These are phyloP conservation scores for Ceratocystis diversiconidia DNA, from an alignment of 2,329 filamentous ascomycete species.

Conservation along the genomic window DNA sequence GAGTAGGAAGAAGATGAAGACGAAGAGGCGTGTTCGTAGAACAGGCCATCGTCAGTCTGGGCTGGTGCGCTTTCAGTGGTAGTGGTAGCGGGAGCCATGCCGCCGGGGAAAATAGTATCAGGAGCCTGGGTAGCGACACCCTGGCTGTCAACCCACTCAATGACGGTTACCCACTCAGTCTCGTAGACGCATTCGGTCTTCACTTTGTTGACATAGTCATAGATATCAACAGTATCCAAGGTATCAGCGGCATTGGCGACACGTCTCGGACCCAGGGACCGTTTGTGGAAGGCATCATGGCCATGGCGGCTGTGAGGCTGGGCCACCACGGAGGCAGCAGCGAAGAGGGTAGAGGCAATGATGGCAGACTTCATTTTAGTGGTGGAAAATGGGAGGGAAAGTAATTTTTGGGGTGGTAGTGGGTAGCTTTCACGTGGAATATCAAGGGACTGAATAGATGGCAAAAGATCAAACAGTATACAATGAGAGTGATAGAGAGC, in stretches of 20 bases:
- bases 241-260: not conserved
- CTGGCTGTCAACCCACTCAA: constrained; percentile 31
- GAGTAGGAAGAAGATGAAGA: not conserved
- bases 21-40: constrained; percentile 12
- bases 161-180: constrained; percentile 32
- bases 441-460: constrained; percentile 6
- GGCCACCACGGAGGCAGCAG: constrained; percentile 33
- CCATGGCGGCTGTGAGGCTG: constrained; percentile 34
- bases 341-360: constrained; percentile 28
- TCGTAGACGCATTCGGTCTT: constrained; percentile 27
- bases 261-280: constrained; percentile 14
- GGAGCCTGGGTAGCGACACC: constrained; percentile 13
- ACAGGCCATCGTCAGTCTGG: constrained; percentile 1
- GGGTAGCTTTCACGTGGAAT: not conserved
- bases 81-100: constrained; percentile 19
- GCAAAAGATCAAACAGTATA: constrained; percentile 3
- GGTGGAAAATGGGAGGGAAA: not conserved
- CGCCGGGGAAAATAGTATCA: constrained; percentile 19
- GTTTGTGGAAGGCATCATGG: constrained; percentile 26
- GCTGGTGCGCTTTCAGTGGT: constrained; percentile 9
- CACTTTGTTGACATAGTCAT: not conserved
- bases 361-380: constrained; percentile 33
- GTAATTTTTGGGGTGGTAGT: constrained; percentile 19
- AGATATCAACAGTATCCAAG: too few species aligned
- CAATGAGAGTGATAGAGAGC: constrained; percentile 17